Percentiles rank a stretch among this genome's conserved stretches.
phyloP scores from a whole-genome alignment of 1,284 basidiomycete species.

The Marasmius oreades region DNA sequence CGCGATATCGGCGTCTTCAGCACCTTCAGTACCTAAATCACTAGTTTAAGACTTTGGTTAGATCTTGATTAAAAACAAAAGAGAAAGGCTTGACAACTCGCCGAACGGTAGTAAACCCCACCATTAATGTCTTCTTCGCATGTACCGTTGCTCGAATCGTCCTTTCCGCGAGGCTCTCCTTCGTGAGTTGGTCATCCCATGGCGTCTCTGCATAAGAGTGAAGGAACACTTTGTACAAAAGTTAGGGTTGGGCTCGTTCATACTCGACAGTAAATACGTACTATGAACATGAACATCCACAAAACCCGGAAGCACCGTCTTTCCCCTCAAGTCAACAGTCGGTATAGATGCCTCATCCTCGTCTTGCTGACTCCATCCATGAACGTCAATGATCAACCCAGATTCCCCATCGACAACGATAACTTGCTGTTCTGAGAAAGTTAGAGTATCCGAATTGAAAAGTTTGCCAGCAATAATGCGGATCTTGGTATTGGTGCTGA shows the following conservation, averaged over 20 bases:
- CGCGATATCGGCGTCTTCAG: conserved; percentile 58
- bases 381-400: conserved; percentile 33
- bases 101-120: conserved; percentile 68
- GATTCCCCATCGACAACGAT: conserved; percentile 34
- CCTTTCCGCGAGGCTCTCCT: conserved; percentile 51
- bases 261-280: conserved; percentile 28
- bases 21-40: conserved; percentile 65
- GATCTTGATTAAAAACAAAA: background rate
- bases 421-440: conserved; percentile 28
- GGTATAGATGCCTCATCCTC: conserved; percentile 15
- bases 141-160: conserved; percentile 60
- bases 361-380: background rate
- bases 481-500: background rate
- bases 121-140: conserved; percentile 55
- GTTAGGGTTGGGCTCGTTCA: background rate
- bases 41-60: conserved; percentile 26
- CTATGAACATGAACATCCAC: conserved; percentile 69
- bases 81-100: conserved; percentile 25
- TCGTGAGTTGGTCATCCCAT: conserved; percentile 62
- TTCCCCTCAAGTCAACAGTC: conserved; percentile 45
- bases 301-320: conserved; percentile 58
- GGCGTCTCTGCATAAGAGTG: conserved; percentile 58
- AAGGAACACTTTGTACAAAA: conserved; percentile 46
- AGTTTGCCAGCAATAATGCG: conserved; percentile 37
- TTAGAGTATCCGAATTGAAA: conserved; percentile 36